phyloP scores from a whole-genome alignment of 2,329 filamentous ascomycete species.

The Fusarium duplospermum region DNA sequence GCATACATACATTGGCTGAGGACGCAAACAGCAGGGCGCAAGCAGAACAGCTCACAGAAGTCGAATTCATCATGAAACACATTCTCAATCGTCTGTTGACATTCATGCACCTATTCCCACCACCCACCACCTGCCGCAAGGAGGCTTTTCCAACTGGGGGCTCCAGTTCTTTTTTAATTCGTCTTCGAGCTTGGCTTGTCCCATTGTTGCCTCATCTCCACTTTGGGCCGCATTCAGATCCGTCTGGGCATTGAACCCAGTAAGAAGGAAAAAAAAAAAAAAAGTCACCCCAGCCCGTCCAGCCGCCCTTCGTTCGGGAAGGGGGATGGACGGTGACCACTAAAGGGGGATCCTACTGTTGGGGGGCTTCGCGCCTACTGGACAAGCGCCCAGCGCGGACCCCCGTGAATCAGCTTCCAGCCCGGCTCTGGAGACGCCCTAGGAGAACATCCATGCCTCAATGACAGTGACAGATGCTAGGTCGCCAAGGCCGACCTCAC shows the following conservation, averaged over 20 bases:
- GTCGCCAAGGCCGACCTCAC: slow-evolving; percentile 5
- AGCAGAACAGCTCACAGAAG: slow-evolving; percentile 4
- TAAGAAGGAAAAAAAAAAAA: not conserved
- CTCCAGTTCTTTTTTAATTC: slow-evolving; percentile 17
- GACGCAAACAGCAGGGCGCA: slow-evolving; percentile 10
- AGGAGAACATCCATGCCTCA: not conserved
- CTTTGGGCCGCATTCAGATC: slow-evolving; percentile 38
- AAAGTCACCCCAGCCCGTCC: not conserved
- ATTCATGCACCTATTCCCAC: slow-evolving; percentile 14
- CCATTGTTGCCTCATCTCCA: slow-evolving; percentile 38
- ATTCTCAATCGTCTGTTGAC: slow-evolving; percentile 1
- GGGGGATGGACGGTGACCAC: not conserved
- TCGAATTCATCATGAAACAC: slow-evolving; percentile 33
- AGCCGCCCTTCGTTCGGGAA: not conserved
- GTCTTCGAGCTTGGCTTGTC: slow-evolving; percentile 20
- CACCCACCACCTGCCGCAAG: not conserved
- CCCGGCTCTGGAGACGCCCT: slow-evolving; percentile 3
- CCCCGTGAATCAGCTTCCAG: not conserved
- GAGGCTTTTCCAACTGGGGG: not conserved
- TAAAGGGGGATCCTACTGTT: not conserved
- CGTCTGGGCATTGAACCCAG: not conserved
- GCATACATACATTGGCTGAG: not conserved
- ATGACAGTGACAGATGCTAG: not conserved
- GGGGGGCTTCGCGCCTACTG: slow-evolving; percentile 3
- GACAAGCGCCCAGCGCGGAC: slow-evolving; percentile 2